phyloP scores from a whole-genome alignment of 2,329 filamentous ascomycete species.

The Fusarium secorum region DNA sequence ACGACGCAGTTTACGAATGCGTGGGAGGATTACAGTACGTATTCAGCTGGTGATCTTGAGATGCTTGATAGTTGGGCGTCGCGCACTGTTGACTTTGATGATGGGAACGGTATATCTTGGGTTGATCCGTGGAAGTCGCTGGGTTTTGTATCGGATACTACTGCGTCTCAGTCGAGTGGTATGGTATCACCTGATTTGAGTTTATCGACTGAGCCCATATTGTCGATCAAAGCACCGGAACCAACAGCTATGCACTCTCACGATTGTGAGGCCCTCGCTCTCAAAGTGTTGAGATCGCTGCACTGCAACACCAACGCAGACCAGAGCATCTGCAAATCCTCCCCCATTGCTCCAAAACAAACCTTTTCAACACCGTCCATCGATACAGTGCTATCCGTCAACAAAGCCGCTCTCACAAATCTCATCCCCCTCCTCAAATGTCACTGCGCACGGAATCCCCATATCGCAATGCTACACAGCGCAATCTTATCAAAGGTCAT shows the following conservation, averaged over 20 bases:
- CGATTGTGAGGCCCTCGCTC: slow-evolving; percentile 17
- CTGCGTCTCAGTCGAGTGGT: neutral
- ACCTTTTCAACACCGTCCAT: slow-evolving; percentile 3
- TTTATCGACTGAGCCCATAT: neutral
- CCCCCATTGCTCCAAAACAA: neutral
- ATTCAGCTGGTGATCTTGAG: neutral
- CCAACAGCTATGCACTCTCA: neutral
- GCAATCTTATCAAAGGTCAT: slow-evolving; percentile 27
- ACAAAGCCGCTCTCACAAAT: slow-evolving; percentile 11
- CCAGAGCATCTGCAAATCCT: neutral
- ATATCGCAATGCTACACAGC: slow-evolving; percentile 13
- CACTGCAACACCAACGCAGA: slow-evolving; percentile 5
- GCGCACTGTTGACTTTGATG: slow-evolving; percentile 14
- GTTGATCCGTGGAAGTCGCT: slow-evolving; percentile 10
- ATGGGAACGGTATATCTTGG: slow-evolving; percentile 8
- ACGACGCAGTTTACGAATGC: neutral
- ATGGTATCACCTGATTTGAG: slow-evolving; percentile 5
- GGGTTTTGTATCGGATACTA: neutral
- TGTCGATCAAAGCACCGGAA: neutral
- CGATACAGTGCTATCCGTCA: slow-evolving; percentile 18
- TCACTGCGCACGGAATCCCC: neutral
- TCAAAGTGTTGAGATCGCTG: slow-evolving; percentile 2
- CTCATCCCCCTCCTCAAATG: slow-evolving; percentile 19
- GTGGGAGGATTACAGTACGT: slow-evolving; percentile 6
- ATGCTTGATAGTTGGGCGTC: slow-evolving; percentile 17